Evolutionary conservation across 805 yeast species (phyloP).

Genomic region (Saccharomycopsis javanensis): DNA sequence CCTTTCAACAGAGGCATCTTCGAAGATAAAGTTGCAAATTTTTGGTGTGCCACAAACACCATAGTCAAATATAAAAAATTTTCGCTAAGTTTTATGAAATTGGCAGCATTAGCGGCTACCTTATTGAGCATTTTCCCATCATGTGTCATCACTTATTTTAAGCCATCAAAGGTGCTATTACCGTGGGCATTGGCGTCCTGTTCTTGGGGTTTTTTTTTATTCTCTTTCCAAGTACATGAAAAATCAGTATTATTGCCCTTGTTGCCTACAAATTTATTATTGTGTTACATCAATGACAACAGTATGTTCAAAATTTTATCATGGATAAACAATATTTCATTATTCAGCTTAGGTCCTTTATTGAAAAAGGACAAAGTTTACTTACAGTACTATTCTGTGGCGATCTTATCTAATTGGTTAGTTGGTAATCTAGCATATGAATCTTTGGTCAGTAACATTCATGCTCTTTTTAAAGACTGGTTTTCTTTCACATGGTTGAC

Average conservation of each 20-base stretch:
- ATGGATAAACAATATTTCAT: conserved; percentile 80
- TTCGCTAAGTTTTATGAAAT: conserved; percentile 47
- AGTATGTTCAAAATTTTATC: conserved; percentile 59
- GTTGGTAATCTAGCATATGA: conserved; percentile 52
- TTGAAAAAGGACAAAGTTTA: conserved; percentile 63
- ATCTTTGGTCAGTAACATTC: conserved; percentile 30
- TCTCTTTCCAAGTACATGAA: conserved; percentile 95
- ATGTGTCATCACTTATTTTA: conserved; percentile 38
- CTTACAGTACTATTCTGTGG: conserved; percentile 60
- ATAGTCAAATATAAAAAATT: conserved; percentile 62
- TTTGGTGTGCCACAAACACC: conserved; percentile 92
- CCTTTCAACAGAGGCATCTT: conserved; percentile 91
- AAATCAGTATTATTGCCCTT: conserved; percentile 84
- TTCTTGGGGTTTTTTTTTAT: conserved; percentile 80
- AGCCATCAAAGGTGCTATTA: conserved; percentile 36
- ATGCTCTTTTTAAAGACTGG: conserved; percentile 31
- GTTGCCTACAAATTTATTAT: conserved; percentile 67
- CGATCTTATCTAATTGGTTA: conserved; percentile 68
- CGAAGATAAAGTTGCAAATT: conserved; percentile 95
- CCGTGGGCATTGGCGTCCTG: conserved; percentile 74
- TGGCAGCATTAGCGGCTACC: conserved; percentile 46
- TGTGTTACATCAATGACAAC: conserved; percentile 38
- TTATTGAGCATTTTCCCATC: conserved; percentile 47
- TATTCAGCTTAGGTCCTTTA: conserved; percentile 84
- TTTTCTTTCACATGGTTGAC: conserved; percentile 43